phyloP scores from a whole-genome alignment of 1,284 basidiomycete genomes.

The Melampsora americana region DNA sequence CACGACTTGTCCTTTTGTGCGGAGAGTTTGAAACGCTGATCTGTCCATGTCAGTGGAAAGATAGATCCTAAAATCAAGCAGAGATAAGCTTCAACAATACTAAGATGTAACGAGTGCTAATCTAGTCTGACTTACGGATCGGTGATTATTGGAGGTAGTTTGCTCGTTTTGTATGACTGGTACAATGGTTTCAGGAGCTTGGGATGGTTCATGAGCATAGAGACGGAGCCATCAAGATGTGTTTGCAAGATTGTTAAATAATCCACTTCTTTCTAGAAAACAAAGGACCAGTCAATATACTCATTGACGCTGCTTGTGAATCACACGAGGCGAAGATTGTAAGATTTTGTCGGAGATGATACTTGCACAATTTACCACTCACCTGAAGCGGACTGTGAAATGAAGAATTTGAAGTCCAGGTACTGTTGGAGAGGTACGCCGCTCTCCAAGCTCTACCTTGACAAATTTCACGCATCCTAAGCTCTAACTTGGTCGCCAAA shows the following conservation, averaged over 20 bases:
- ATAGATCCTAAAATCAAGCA: neutral
- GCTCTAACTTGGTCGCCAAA: neutral
- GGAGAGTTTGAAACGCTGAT: neutral
- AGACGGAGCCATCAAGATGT: neutral
- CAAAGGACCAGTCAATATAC: neutral
- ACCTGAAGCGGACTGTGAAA: too few relatives aligned
- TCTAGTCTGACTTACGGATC: neutral
- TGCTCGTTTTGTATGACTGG: neutral
- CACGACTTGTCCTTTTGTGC: neutral
- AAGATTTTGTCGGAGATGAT: too few relatives aligned
- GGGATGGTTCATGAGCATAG: neutral
- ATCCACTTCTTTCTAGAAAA: neutral
- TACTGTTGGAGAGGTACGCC: neutral
- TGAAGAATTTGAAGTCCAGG: too few relatives aligned
- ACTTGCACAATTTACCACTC: too few relatives aligned
- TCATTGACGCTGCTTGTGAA: neutral
- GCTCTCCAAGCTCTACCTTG: constrained; percentile 6
- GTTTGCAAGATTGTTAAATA: neutral
- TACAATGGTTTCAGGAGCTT: neutral
- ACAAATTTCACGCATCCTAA: neutral
- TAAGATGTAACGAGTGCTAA: neutral
- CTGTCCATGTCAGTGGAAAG: neutral
- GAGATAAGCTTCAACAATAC: too few relatives aligned
- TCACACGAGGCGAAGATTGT: too few relatives aligned
- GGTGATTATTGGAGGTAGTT: neutral